A percentile compares a stretch with the other conserved stretches of the same genome.
Conservation (phyloP, 345 rosid species). For the Pugionium dolabratum region DNA sequence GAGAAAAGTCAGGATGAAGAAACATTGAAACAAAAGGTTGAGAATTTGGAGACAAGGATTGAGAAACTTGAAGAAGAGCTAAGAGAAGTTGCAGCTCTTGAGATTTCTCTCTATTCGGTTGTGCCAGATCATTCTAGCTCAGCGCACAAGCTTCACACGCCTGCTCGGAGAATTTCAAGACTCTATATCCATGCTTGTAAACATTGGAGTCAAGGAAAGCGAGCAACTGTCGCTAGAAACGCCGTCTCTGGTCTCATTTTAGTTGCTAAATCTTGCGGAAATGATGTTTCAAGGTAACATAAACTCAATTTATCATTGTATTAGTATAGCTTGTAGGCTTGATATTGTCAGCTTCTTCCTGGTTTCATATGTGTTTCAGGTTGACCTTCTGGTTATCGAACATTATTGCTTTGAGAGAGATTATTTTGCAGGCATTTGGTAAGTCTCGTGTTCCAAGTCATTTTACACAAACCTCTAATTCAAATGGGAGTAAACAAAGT, state of each 20-base stretch:
- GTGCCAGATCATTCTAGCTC: constrained; percentile 95
- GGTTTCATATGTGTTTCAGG: constrained; percentile 49
- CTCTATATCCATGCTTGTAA: constrained; percentile 84
- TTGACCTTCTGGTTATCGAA: constrained; percentile 94
- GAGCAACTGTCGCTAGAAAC: constrained; percentile 70
- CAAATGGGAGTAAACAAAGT: constrained; percentile 42
- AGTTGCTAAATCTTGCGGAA: constrained; percentile 82
- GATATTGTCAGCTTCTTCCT: constrained; percentile 15
- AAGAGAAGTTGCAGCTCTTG: constrained; percentile 94
- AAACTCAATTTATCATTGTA: not conserved
- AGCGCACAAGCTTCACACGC: constrained; percentile 88
- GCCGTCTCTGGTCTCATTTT: constrained; percentile 77
- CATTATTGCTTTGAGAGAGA: constrained; percentile 73
- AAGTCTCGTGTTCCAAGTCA: constrained; percentile 32
- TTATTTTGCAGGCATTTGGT: constrained; percentile 67
- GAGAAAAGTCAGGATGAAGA: constrained; percentile 49
- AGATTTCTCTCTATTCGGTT: constrained; percentile 83
- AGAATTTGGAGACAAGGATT: constrained; percentile 67
- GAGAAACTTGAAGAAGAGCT: constrained; percentile 91
- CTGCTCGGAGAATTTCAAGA: constrained; percentile 87
- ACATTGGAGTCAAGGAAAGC: constrained; percentile 67
- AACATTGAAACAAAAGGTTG: constrained; percentile 53
- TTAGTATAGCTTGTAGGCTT: not conserved
- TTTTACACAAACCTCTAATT: constrained; percentile 43
- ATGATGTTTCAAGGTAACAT: constrained; percentile 80